These are phyloP conservation scores for Hirsutella thompsonii DNA, from an alignment of 2,329 filamentous ascomycete genomes.

Conservation along the genomic window DNA sequence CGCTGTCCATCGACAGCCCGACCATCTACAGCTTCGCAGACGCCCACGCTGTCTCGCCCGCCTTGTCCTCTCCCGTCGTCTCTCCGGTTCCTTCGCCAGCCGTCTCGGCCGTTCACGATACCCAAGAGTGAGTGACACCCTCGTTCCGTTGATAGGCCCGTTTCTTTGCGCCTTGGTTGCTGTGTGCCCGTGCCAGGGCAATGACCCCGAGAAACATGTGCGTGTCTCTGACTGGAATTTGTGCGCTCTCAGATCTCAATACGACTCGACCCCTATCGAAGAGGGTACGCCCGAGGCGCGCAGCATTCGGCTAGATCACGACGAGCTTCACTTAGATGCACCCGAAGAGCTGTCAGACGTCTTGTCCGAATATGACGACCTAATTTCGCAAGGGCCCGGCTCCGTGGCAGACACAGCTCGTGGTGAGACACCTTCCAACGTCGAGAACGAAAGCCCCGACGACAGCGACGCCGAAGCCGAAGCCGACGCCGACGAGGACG, in stretches of 20 bases:
- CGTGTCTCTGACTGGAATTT: constrained; percentile 14
- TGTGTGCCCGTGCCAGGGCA: neutral
- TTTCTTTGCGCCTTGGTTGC: neutral
- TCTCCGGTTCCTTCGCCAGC: neutral
- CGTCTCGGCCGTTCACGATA: too few species aligned
- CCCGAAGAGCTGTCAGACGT: constrained; percentile 27
- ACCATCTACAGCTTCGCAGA: constrained; percentile 43
- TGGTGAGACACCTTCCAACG: constrained; percentile 13
- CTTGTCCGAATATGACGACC: constrained; percentile 29
- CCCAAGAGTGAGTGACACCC: too few species aligned
- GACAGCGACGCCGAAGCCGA: neutral
- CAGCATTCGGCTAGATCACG: constrained; percentile 27
- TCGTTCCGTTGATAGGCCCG: too few species aligned
- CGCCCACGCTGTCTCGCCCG: neutral
- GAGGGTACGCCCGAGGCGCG: constrained; percentile 13
- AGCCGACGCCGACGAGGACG: too few species aligned
- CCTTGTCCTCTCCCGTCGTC: neutral
- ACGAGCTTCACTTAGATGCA: constrained; percentile 15
- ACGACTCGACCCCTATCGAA: constrained; percentile 12
- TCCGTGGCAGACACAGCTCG: constrained; percentile 12
- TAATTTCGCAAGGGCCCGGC: constrained; percentile 23
- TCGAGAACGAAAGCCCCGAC: constrained; percentile 14
- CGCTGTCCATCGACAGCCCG: constrained; percentile 45
- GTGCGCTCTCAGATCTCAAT: constrained; percentile 10
- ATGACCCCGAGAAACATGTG: neutral